A percentile compares a stretch with the other conserved stretches of the same genome.
Evolutionary conservation across 768 basidiomycete species (phyloP).

Genomic region (Termitomyces sp.): DNA sequence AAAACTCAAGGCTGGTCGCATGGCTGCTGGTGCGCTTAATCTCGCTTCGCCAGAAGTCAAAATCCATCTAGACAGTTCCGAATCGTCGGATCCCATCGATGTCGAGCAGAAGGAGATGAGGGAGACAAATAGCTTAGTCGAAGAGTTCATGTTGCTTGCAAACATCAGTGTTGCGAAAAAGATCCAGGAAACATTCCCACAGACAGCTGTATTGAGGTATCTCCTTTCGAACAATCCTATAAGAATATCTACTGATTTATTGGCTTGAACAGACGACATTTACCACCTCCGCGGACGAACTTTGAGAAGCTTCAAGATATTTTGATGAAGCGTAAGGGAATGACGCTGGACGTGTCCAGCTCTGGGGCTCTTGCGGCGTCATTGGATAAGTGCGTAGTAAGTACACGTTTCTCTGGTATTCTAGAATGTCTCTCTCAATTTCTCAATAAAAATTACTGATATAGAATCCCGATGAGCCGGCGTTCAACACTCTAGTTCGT

Average conservation of each 20-base stretch:
- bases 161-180: conserved; percentile 90
- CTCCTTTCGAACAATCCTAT: neutral
- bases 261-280: conserved; percentile 57
- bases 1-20: conserved; percentile 79
- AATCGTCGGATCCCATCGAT: conserved; percentile 93
- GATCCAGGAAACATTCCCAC: conserved; percentile 93
- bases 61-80: conserved; percentile 89
- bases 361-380: conserved; percentile 87
- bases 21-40: conserved; percentile 96
- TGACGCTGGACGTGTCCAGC: conserved; percentile 83
- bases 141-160: conserved; percentile 98
- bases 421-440: neutral
- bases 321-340: conserved; percentile 74
- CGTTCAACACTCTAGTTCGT: conserved; percentile 95
- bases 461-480: conserved; percentile 76
- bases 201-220: conserved; percentile 88
- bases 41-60: conserved; percentile 98
- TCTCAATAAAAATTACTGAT: neutral
- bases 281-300: conserved; percentile 87
- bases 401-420: conserved; percentile 22
- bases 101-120: conserved; percentile 91
- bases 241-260: neutral
- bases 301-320: conserved; percentile 97
- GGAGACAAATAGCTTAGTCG: conserved; percentile 95
- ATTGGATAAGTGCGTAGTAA: conserved; percentile 79